Percentiles rank a stretch among this genome's conserved stretches.
phyloP scores from a whole-genome alignment of 495 filamentous ascomycete species.

The Neurospora terricola region DNA sequence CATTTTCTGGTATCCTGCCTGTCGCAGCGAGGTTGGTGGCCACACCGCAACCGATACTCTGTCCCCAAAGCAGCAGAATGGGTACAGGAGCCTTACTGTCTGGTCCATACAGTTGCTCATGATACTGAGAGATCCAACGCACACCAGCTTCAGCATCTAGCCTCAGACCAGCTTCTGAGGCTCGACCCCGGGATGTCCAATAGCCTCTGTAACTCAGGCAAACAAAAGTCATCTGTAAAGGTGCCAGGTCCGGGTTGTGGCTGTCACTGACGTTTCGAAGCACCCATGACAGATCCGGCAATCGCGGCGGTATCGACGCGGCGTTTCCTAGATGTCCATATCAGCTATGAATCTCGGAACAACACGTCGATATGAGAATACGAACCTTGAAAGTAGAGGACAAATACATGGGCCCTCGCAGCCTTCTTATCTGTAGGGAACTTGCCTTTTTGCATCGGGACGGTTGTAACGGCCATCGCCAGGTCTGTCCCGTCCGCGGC shows the following conservation, averaged over 20 bases:
- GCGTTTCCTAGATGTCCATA: slow-evolving; percentile 43
- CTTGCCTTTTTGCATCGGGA: slow-evolving; percentile 9
- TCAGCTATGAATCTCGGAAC: slow-evolving; percentile 18
- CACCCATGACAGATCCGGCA: slow-evolving; percentile 56
- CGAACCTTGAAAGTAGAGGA: slow-evolving; percentile 53
- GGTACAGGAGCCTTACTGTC: slow-evolving; percentile 12
- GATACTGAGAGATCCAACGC: slow-evolving; percentile 38
- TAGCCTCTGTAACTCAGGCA: slow-evolving; percentile 69
- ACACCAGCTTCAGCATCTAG: slow-evolving; percentile 53
- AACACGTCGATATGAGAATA: background rate
- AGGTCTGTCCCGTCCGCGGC: slow-evolving; percentile 52
- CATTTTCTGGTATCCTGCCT: slow-evolving; percentile 6
- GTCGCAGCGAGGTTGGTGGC: slow-evolving; percentile 40
- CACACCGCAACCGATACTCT: slow-evolving; percentile 60
- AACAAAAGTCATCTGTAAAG: slow-evolving; percentile 42
- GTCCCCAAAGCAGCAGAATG: slow-evolving; percentile 65
- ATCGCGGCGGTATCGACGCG: slow-evolving; percentile 56
- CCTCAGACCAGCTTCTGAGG: slow-evolving; percentile 56
- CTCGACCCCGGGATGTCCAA: slow-evolving; percentile 65
- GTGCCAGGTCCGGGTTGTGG: slow-evolving; percentile 9
- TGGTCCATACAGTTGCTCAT: slow-evolving; percentile 13
- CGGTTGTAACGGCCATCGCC: slow-evolving; percentile 43
- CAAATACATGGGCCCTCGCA: slow-evolving; percentile 24
- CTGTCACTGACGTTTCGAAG: slow-evolving; percentile 31
- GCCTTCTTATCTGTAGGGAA: background rate